phyloP scores from a whole-genome alignment of 2,329 filamentous ascomycete genomes.

The Delphinella strobiligena region DNA sequence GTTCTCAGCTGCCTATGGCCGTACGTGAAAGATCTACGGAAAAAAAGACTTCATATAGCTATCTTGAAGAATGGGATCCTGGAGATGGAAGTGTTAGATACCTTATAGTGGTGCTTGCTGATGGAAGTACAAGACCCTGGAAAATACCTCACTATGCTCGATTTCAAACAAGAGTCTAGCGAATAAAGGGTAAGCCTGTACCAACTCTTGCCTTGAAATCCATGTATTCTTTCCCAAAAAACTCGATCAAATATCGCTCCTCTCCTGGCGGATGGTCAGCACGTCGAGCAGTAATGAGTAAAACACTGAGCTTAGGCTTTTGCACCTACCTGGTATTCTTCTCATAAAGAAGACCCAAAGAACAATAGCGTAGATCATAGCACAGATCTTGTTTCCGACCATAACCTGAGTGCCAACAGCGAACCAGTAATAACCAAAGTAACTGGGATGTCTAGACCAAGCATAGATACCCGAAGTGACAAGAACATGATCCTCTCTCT shows the following conservation, averaged over 20 bases:
- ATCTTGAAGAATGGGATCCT: no score
- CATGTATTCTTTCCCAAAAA: slow-evolving; percentile 76
- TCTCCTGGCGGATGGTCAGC: slow-evolving; percentile 42
- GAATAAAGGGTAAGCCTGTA: slow-evolving; percentile 71
- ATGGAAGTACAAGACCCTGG: no score
- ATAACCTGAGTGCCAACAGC: slow-evolving; percentile 86
- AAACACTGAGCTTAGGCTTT: neutral
- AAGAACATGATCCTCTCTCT: slow-evolving; percentile 61
- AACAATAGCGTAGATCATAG: slow-evolving; percentile 59
- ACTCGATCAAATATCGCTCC: slow-evolving; percentile 62
- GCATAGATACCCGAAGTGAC: slow-evolving; percentile 74
- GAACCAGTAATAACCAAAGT: slow-evolving; percentile 99
- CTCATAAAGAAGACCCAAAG: slow-evolving; percentile 75
- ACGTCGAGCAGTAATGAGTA: slow-evolving; percentile 8
- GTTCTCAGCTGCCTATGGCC: no score
- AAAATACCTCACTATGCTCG: no score
- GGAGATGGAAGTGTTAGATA: no score
- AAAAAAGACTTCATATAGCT: no score
- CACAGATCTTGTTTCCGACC: slow-evolving; percentile 71
- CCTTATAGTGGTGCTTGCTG: no score
- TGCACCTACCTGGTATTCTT: slow-evolving; percentile 51
- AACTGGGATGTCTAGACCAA: slow-evolving; percentile 70
- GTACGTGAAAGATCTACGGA: no score
- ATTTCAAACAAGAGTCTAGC: slow-evolving; percentile 2
- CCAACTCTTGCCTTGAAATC: slow-evolving; percentile 58